Conservation (phyloP, 371 early-diverging fungal genomes). For the Dinochytrium kinnereticum region DNA sequence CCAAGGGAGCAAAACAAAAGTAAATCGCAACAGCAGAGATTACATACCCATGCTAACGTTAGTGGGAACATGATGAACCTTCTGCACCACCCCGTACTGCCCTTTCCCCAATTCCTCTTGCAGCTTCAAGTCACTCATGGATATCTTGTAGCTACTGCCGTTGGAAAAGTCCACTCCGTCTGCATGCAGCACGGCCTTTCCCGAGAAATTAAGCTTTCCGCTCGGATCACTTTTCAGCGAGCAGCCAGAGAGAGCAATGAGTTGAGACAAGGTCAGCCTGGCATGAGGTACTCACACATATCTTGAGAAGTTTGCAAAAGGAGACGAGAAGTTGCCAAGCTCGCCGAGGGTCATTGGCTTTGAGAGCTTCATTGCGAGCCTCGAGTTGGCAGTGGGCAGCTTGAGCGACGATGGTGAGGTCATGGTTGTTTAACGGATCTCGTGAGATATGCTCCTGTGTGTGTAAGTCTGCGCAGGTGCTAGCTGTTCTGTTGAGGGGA, state of each 20-base stretch:
- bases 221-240: slow-evolving; percentile 79
- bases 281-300: slow-evolving; percentile 41
- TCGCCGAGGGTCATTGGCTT: slow-evolving; percentile 35
- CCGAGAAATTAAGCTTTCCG: slow-evolving; percentile 88
- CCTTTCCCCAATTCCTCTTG: slow-evolving; percentile 84
- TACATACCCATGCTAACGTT: slow-evolving; percentile 89
- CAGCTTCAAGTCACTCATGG: slow-evolving; percentile 82
- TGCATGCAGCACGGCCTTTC: slow-evolving; percentile 89
- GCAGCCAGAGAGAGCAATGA: too few relatives aligned
- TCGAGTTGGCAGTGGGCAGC: not conserved
- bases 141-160: slow-evolving; percentile 86
- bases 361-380: slow-evolving; percentile 21
- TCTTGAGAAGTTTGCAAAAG: slow-evolving; percentile 39
- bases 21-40: slow-evolving; percentile 5
- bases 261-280: not conserved
- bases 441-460: too few relatives aligned
- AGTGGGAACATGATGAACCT: slow-evolving; percentile 84
- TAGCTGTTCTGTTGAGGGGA: too few relatives aligned
- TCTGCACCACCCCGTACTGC: slow-evolving; percentile 92
- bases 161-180: slow-evolving; percentile 90
- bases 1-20: not conserved
- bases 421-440: too few relatives aligned
- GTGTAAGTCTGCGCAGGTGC: too few relatives aligned
- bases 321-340: slow-evolving; percentile 32
- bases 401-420: not conserved